These are phyloP conservation scores for Yamadazyma diospyri DNA, from an alignment of 1,139 yeast species.

Conservation along the genomic window DNA sequence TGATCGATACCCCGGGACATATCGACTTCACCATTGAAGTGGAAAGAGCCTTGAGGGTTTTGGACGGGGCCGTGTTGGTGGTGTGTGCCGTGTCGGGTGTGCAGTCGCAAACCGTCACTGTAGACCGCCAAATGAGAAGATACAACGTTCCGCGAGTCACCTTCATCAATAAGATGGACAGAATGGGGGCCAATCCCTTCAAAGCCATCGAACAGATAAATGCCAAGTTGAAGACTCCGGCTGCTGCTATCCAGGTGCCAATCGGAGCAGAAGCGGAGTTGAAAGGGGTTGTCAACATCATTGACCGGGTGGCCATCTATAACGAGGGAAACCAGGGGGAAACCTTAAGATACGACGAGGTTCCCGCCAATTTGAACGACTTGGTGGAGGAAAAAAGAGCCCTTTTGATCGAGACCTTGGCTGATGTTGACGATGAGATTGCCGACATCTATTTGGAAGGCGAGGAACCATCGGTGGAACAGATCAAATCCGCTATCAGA, in stretches of 20 bases:
- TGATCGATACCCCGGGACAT: conserved; percentile 98
- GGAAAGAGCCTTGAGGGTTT: conserved; percentile 92
- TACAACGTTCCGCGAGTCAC: conserved; percentile 96
- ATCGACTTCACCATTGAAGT: conserved; percentile 98
- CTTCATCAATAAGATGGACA: conserved; percentile 95
- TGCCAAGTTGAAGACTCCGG: conserved; percentile 81
- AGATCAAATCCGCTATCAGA: conserved; percentile 85
- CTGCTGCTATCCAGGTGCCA: conserved; percentile 97
- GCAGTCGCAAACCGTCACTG: conserved; percentile 97
- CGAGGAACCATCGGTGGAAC: conserved; percentile 76
- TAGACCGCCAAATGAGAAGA: conserved; percentile 98
- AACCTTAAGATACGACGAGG: conserved; percentile 51
- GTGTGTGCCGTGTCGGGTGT: conserved; percentile 99
- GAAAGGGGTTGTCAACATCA: conserved; percentile 86
- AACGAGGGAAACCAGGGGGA: conserved; percentile 96
- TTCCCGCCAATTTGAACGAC: conserved; percentile 74
- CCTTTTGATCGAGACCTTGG: conserved; percentile 83
- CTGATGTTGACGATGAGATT: conserved; percentile 96
- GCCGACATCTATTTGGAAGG: conserved; percentile 93
- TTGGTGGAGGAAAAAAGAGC: conserved; percentile 83
- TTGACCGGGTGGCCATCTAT: conserved; percentile 80
- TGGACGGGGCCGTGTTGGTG: conserved; percentile 96
- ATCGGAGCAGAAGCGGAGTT: conserved; percentile 88
- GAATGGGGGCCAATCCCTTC: conserved; percentile 97
- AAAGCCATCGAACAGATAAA: conserved; percentile 90